phyloP scores from a whole-genome alignment of 352 stramenopile genomes.

The Plasmopara muralis region DNA sequence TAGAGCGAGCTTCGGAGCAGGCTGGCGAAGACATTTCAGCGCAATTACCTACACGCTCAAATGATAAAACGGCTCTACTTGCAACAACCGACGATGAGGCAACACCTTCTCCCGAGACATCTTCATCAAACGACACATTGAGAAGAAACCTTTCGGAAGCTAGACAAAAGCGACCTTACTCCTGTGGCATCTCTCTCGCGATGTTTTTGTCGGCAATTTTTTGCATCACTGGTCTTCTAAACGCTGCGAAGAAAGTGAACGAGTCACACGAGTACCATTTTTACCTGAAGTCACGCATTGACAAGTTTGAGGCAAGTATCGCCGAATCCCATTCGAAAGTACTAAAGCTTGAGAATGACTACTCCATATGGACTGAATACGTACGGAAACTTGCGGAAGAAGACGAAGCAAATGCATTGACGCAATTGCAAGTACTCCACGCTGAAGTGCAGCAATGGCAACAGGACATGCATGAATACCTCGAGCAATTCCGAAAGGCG shows the following conservation, averaged over 20 bases:
- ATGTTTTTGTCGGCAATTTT: conserved; percentile 45
- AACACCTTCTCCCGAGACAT: not conserved
- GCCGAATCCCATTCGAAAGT: conserved; percentile 60
- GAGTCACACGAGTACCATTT: conserved; percentile 62
- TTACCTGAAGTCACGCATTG: conserved; percentile 45
- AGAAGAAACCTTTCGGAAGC: conserved; percentile 2
- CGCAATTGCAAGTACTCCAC: conserved; percentile 62
- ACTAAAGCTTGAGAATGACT: conserved; percentile 60
- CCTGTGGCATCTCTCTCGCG: conserved; percentile 28
- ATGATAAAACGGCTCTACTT: not conserved
- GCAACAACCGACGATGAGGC: not conserved
- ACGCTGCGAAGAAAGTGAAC: conserved; percentile 39
- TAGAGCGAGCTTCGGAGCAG: not conserved
- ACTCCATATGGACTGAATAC: conserved; percentile 66
- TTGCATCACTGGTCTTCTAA: conserved; percentile 42
- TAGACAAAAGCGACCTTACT: conserved; percentile 17
- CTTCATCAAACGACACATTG: not conserved
- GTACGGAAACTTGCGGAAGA: conserved; percentile 60
- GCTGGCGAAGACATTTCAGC: not conserved
- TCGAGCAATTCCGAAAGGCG: conserved; percentile 54
- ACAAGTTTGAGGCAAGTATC: conserved; percentile 56
- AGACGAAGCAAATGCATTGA: conserved; percentile 52
- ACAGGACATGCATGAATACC: conserved; percentile 59
- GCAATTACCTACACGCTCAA: not conserved
- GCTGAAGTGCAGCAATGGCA: conserved; percentile 67